Conservation (phyloP, 2,329 filamentous ascomycete genomes). For the Seiridium cupressi region DNA sequence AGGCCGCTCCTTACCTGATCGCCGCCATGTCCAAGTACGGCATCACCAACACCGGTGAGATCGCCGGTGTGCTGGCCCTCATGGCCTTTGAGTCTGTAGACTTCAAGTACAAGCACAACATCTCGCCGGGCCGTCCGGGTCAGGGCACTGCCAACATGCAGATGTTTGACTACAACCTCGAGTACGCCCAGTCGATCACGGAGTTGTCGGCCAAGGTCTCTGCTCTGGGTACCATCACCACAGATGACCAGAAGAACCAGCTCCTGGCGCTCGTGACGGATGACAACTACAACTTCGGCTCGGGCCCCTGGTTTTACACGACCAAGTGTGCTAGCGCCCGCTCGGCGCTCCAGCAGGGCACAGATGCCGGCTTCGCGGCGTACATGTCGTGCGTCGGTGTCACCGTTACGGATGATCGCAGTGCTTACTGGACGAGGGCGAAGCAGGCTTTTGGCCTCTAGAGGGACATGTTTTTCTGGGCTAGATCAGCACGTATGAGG, state of each 20-base stretch:
- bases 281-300: conserved; percentile 54
- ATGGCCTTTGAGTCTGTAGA: conserved; percentile 70
- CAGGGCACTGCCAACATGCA: conserved; percentile 68
- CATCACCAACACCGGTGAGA: conserved; percentile 51
- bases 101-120: conserved; percentile 71
- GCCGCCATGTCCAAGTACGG: conserved; percentile 55
- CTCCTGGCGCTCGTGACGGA: conserved; percentile 42
- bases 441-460: conserved; percentile 45
- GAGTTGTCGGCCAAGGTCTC: conserved; percentile 30
- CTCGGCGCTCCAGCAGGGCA: conserved; percentile 29
- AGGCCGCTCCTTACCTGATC: conserved; percentile 58
- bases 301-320: conserved; percentile 49
- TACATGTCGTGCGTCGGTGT: conserved; percentile 51
- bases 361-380: conserved; percentile 38
- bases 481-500: neutral
- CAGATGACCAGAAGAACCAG: conserved; percentile 31
- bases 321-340: conserved; percentile 40
- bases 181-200: conserved; percentile 45
- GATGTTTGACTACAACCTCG: conserved; percentile 39
- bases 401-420: conserved; percentile 27
- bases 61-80: conserved; percentile 68
- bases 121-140: conserved; percentile 55
- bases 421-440: conserved; percentile 41
- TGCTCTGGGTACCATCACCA: conserved; percentile 23
- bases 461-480: neutral